These are phyloP conservation scores for Melaleuca alternifolia DNA, from an alignment of 345 rosid species.

Conservation along the genomic window DNA sequence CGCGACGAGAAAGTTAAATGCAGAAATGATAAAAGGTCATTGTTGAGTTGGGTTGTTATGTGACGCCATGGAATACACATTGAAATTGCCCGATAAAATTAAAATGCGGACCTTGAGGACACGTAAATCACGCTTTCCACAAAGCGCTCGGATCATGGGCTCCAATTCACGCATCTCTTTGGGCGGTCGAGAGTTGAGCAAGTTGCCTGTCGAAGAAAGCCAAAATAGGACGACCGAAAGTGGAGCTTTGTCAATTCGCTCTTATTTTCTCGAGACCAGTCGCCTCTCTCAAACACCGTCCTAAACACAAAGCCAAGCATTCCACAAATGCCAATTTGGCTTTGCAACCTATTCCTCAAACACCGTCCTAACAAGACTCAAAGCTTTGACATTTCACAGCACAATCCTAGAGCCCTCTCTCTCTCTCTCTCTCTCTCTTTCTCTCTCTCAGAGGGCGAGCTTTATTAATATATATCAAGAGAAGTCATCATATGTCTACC, in stretches of 20 bases:
- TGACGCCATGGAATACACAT: not conserved
- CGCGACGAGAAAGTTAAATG: not conserved
- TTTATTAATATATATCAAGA: not conserved
- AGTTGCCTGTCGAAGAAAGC: not conserved
- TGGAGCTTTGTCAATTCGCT: not conserved
- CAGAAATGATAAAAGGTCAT: not conserved
- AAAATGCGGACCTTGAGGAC: not conserved
- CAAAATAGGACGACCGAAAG: not conserved
- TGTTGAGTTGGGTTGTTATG: not conserved
- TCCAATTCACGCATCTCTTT: not conserved
- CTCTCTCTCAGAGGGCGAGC: not conserved
- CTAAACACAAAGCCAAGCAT: not conserved
- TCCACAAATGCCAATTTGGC: not conserved
- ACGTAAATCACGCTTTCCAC: not conserved
- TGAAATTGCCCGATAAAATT: not conserved
- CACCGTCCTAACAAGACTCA: not conserved
- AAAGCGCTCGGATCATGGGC: not conserved
- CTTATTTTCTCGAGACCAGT: not conserved
- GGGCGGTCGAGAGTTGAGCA: not conserved
- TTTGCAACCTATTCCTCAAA: not conserved
- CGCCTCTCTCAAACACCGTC: not conserved
- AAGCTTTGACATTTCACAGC: not conserved
- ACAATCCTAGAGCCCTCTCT: not conserved
- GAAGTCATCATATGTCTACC: not conserved
- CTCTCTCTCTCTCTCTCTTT: not conserved